These are phyloP conservation scores for Coemansia sp. DNA, from an alignment of 192 early-diverging fungal species.

Conservation along the genomic window DNA sequence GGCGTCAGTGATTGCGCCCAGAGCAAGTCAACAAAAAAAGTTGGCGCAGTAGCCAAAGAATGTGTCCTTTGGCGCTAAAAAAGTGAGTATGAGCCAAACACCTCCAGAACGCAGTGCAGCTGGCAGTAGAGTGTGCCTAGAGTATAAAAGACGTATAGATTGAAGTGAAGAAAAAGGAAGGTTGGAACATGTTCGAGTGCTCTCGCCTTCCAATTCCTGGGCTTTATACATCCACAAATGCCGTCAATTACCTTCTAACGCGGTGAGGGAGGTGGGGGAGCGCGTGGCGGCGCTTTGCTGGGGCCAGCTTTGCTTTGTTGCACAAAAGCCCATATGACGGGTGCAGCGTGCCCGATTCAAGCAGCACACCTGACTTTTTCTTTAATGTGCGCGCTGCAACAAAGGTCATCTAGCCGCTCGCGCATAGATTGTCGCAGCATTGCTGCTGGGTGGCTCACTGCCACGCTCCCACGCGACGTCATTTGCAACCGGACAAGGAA, in stretches of 20 bases:
- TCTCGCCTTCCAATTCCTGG: neutral
- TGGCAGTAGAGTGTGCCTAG: neutral
- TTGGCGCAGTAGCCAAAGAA: conserved; percentile 12
- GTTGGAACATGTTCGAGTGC: neutral
- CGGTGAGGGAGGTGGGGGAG: neutral
- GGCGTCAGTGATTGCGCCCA: neutral
- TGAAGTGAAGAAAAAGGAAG: too few relatives aligned
- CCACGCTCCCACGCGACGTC: conserved; percentile 7
- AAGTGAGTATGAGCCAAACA: neutral
- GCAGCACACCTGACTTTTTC: neutral
- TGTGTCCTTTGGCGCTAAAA: neutral
- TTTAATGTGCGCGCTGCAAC: neutral
- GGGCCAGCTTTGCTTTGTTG: neutral
- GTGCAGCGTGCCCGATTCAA: conserved; percentile 1
- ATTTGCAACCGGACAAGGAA: neutral
- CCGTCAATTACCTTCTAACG: neutral
- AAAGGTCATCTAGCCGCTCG: too few relatives aligned
- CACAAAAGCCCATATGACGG: neutral
- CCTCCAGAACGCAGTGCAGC: neutral
- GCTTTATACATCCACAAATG: neutral
- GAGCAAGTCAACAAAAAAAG: neutral
- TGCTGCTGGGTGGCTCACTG: neutral
- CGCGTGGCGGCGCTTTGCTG: neutral
- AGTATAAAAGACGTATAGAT: neutral
- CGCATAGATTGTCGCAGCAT: neutral